Conservation (phyloP, 1,284 basidiomycete species). For the Inonotus obliquus region DNA sequence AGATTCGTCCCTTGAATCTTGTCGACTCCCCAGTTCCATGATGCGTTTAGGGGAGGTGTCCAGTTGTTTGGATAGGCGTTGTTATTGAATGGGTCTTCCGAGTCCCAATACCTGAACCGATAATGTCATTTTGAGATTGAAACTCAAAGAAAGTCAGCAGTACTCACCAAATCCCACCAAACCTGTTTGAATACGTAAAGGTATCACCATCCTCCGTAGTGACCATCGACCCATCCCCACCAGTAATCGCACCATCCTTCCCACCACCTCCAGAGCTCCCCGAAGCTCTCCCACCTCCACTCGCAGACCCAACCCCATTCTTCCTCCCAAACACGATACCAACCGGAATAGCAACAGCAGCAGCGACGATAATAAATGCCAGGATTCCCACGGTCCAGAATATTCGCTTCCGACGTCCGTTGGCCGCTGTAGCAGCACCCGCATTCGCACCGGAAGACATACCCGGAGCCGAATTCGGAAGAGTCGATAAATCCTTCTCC, state of each 20-base stretch:
- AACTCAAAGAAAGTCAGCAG: constrained; percentile 22
- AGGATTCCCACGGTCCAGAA: constrained; percentile 27
- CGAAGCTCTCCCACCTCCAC: constrained; percentile 1
- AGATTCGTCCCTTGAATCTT: constrained; percentile 57
- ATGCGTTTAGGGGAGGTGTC: constrained; percentile 60
- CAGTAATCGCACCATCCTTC: constrained; percentile 28
- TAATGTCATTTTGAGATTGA: neutral
- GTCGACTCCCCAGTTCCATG: constrained; percentile 53
- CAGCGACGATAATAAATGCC: constrained; percentile 35
- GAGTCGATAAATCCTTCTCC: neutral
- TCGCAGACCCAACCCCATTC: constrained; percentile 22
- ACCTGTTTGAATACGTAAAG: constrained; percentile 66
- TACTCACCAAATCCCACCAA: constrained; percentile 57
- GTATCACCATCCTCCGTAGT: constrained; percentile 57
- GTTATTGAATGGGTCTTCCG: constrained; percentile 61
- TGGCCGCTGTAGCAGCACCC: neutral
- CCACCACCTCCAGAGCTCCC: constrained; percentile 10
- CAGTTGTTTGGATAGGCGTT: constrained; percentile 56
- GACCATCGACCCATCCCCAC: constrained; percentile 62
- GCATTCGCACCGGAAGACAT: neutral
- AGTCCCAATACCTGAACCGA: constrained; percentile 30
- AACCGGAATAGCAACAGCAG: constrained; percentile 49
- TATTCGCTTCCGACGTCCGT: neutral
- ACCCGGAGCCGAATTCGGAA: neutral
- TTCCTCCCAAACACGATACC: constrained; percentile 51